Percentiles rank a stretch among this genome's conserved stretches.
Conservation (phyloP, 2,329 filamentous ascomycete species). For the Epichloe amarillans region DNA sequence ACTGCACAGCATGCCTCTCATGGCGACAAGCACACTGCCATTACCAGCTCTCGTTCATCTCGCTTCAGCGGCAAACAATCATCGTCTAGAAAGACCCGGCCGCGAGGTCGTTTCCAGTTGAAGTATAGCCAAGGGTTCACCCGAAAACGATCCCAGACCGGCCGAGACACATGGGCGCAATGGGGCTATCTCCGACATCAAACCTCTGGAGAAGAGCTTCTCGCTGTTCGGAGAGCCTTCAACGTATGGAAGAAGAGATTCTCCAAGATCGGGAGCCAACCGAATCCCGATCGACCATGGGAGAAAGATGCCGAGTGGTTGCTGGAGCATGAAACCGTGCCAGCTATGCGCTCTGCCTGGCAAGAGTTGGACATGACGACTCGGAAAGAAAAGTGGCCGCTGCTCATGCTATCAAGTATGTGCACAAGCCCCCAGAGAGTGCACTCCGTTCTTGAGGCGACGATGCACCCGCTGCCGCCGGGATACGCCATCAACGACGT, state of each 20-base stretch:
- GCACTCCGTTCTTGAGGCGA: slow-evolving; percentile 22
- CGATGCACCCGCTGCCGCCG: slow-evolving; percentile 21
- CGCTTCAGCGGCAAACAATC: neutral
- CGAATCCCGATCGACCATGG: slow-evolving; percentile 13
- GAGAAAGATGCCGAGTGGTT: slow-evolving; percentile 16
- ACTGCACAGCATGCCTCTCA: neutral
- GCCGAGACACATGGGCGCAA: slow-evolving; percentile 11
- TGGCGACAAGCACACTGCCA: neutral
- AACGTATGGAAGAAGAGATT: slow-evolving; percentile 18
- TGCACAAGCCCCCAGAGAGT: slow-evolving; percentile 19
- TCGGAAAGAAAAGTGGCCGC: slow-evolving; percentile 18
- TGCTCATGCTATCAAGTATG: slow-evolving; percentile 23
- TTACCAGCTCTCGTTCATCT: neutral
- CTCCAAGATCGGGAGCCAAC: slow-evolving; percentile 7
- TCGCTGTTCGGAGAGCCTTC: slow-evolving; percentile 12
- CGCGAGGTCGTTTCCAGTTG: neutral
- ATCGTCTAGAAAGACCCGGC: neutral
- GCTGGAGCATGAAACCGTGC: slow-evolving; percentile 15
- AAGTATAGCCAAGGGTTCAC: neutral
- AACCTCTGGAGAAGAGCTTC: slow-evolving; percentile 11
- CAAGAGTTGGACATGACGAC: slow-evolving; percentile 12
- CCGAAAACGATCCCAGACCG: neutral
- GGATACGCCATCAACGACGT: slow-evolving; percentile 26
- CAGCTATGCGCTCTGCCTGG: slow-evolving; percentile 23
- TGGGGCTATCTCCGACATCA: slow-evolving; percentile 21